Conservation (phyloP, 805 yeast genomes). For the Myxozyma neotropica region DNA sequence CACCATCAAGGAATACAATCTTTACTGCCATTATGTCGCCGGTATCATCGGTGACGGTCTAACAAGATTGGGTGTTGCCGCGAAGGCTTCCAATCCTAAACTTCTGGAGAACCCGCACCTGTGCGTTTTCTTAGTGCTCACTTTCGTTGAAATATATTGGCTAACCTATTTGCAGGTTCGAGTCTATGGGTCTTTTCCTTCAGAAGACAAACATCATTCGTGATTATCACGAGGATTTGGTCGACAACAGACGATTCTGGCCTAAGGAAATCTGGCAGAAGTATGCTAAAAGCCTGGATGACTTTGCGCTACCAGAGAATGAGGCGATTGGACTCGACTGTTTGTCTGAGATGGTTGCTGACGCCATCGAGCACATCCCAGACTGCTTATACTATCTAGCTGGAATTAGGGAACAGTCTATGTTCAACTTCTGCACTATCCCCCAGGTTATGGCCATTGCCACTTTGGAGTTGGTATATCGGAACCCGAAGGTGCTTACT, state of each 20-base stretch:
- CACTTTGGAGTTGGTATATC: slow-evolving; percentile 80
- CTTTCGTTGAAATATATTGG: neutral
- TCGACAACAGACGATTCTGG: slow-evolving; percentile 93
- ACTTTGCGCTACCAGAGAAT: slow-evolving; percentile 57
- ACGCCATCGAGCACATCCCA: slow-evolving; percentile 74
- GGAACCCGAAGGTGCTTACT: slow-evolving; percentile 72
- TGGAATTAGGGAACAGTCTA: slow-evolving; percentile 73
- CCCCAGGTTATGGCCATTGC: slow-evolving; percentile 99
- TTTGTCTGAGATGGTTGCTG: slow-evolving; percentile 75
- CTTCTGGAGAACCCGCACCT: slow-evolving; percentile 57
- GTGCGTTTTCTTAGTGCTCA: slow-evolving; percentile 13
- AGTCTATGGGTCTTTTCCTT: slow-evolving; percentile 91
- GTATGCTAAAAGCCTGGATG: slow-evolving; percentile 63
- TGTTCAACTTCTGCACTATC: slow-evolving; percentile 91
- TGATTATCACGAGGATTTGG: slow-evolving; percentile 89
- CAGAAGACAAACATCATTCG: slow-evolving; percentile 96
- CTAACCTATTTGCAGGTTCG: slow-evolving; percentile 44
- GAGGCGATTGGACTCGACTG: slow-evolving; percentile 66
- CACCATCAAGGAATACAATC: slow-evolving; percentile 79
- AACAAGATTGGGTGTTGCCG: slow-evolving; percentile 76
- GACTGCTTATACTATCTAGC: slow-evolving; percentile 78
- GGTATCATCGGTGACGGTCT: slow-evolving; percentile 97
- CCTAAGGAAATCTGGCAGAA: slow-evolving; percentile 92
- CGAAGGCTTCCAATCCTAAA: slow-evolving; percentile 64
- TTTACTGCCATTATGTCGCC: slow-evolving; percentile 96